Conservation (phyloP, 2,329 filamentous ascomycete species). For the Trichoderma asperellum region DNA sequence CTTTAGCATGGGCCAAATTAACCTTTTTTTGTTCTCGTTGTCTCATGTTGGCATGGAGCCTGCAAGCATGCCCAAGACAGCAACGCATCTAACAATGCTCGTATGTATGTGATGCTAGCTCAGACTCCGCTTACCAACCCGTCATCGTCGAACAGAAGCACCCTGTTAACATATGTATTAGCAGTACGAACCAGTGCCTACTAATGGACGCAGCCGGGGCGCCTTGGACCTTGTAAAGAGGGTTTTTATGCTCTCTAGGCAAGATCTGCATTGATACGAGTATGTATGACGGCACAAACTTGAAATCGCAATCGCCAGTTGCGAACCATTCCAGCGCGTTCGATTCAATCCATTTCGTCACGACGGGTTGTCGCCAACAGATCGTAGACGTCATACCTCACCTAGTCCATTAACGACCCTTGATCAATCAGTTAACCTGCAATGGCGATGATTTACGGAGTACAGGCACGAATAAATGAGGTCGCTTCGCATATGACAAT, state of each 20-base stretch:
- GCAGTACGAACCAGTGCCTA: background rate
- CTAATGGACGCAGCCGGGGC: background rate
- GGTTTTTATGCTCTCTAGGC: background rate
- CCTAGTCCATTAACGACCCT: background rate
- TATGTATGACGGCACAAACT: background rate
- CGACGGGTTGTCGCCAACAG: background rate
- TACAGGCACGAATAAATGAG: slow-evolving; percentile 9
- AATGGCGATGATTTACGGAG: background rate
- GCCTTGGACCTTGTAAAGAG: background rate
- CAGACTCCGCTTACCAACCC: background rate
- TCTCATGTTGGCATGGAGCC: background rate
- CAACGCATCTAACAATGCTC: background rate
- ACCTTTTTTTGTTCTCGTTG: background rate
- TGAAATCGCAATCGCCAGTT: background rate
- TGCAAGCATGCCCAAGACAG: background rate
- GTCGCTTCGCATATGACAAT: background rate
- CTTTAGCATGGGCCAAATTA: background rate
- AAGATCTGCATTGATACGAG: slow-evolving; percentile 13
- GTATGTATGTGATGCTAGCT: background rate
- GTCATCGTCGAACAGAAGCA: background rate
- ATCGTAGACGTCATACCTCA: slow-evolving; percentile 19
- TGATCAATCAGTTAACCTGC: background rate
- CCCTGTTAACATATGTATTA: background rate
- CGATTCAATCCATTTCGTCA: slow-evolving; percentile 15
- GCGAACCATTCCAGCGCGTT: slow-evolving; percentile 16